Percentiles rank a stretch among this genome's conserved stretches.
These are phyloP conservation scores for Malbranchea zuffiana DNA, from an alignment of 2,329 filamentous ascomycete genomes.

Conservation along the genomic window DNA sequence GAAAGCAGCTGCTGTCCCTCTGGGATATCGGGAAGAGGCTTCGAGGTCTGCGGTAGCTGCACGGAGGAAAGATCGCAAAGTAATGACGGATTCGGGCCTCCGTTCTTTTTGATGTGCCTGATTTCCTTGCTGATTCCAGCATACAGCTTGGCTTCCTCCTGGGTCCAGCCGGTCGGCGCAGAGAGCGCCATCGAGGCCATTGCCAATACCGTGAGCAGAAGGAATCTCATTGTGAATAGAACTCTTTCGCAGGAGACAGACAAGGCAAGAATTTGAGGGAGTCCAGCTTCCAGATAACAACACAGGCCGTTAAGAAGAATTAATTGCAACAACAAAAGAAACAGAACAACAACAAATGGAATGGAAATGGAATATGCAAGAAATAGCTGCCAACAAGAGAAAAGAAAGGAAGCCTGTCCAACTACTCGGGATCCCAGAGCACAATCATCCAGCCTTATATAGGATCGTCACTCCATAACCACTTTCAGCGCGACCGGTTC, in stretches of 20 bases:
- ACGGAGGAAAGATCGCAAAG: conserved; percentile 28
- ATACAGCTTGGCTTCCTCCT: conserved; percentile 32
- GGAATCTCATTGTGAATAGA: conserved; percentile 16
- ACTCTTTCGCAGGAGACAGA: not conserved
- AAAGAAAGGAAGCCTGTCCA: not conserved
- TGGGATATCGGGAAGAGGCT: conserved; percentile 50
- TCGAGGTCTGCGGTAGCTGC: conserved; percentile 39
- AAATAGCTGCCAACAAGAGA: not conserved
- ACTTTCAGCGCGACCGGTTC: not conserved
- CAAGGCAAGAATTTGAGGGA: conserved; percentile 3
- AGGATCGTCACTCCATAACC: conserved; percentile 1
- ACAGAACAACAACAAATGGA: conserved; percentile 10
- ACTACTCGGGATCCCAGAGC: not conserved
- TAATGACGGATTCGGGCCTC: conserved; percentile 15
- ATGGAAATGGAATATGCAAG: conserved; percentile 4
- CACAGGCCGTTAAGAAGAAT: conserved; percentile 12
- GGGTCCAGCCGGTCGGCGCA: conserved; percentile 29
- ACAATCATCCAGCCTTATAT: conserved; percentile 2
- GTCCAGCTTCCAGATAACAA: conserved; percentile 9
- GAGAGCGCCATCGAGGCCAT: conserved; percentile 28
- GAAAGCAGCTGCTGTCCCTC: conserved; percentile 56
- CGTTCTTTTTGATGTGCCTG: conserved; percentile 16
- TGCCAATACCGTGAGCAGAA: conserved; percentile 23
- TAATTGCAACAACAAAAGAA: conserved; percentile 12
- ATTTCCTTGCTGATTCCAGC: conserved; percentile 32